phyloP scores from a whole-genome alignment of 805 yeast genomes.

The Ogataea paraovalis region DNA sequence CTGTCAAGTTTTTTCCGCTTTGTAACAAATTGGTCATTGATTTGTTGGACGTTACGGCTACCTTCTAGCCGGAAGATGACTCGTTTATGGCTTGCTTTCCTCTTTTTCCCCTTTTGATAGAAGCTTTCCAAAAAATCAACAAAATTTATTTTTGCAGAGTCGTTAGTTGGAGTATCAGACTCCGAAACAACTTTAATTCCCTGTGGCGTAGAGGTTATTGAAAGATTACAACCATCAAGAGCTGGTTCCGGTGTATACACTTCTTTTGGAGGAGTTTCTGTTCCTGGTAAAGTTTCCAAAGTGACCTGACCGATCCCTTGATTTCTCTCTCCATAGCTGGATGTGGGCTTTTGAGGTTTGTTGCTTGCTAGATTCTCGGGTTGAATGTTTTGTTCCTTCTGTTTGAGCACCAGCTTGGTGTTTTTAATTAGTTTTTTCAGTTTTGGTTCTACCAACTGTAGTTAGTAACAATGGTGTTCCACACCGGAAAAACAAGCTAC shows the following conservation, averaged over 20 bases:
- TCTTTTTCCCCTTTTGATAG: neutral
- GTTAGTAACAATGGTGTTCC: too few relatives aligned
- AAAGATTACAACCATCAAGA: constrained; percentile 11
- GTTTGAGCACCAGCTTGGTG: too few relatives aligned
- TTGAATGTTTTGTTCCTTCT: too few relatives aligned
- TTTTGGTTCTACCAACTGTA: too few relatives aligned
- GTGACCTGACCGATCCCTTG: constrained; percentile 17
- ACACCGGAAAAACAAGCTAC: too few relatives aligned
- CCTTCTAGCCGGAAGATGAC: constrained; percentile 10
- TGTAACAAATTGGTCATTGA: neutral
- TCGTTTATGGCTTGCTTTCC: constrained; percentile 4
- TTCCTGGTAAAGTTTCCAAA: constrained; percentile 18
- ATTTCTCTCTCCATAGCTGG: neutral
- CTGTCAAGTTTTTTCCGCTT: neutral
- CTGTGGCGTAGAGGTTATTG: constrained; percentile 18
- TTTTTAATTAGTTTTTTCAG: too few relatives aligned
- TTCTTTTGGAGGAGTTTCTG: constrained; percentile 16
- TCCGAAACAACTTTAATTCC: neutral
- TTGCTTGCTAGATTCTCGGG: too few relatives aligned
- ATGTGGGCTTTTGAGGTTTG: neutral
- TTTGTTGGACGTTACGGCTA: neutral
- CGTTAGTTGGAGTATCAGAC: neutral
- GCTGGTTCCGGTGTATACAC: constrained; percentile 14
- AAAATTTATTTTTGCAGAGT: constrained; percentile 1
- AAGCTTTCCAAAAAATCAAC: constrained; percentile 6